Evolutionary conservation across 345 rosid genomes (phyloP), one percentile per base, ranked within the genome.

Genomic region (Punica granatum): DNA sequence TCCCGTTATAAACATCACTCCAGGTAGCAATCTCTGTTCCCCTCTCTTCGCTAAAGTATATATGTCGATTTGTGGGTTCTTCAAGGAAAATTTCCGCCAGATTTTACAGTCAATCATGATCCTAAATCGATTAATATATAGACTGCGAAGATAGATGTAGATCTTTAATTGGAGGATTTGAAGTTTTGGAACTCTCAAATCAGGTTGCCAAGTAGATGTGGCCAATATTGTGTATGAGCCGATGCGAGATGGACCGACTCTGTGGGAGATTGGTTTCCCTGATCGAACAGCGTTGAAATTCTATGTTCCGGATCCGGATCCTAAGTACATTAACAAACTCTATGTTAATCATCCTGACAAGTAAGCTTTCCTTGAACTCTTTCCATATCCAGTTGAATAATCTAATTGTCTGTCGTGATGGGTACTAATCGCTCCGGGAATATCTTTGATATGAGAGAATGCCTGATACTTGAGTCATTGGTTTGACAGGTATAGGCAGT

Each of bases 211-310:
- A 37, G 81, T 86, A 19, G 82, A 86, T 42, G 13, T 83, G 75
- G 86, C 90, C 33, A 70, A 80, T 62, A 69, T 87, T 14, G 77
- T 82, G 0, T 86, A 75, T 69, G 79, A 85, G 36, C 96, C 97
- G 32, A 89, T 83, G 9, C 79, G 96, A 73, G 75, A 85, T 32
- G 97, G 98, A 2, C 94, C 97, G 0, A 93, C 97, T 0, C 25
- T 90, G 72, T 93, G 97, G 98, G 98, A 93, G 73, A 90, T 93
- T 23, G 98, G 97, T 15, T 59, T 79, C 46, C 96, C 97, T 6
- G 85, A 89, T 69, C 84, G 95, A 26, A 77, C 96, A 21, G 95
- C 95, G 0, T 83, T 85, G 13, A 90, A 88, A 62, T 93, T 87
- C 73, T 89, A 78, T 31, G 59, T 90, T 39, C 97, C 96, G 5